Evolutionary conservation across 2,329 filamentous ascomycete genomes (phyloP), one percentile per base, ranked within the genome.

Genomic region (Trichoderma semiorbis): DNA sequence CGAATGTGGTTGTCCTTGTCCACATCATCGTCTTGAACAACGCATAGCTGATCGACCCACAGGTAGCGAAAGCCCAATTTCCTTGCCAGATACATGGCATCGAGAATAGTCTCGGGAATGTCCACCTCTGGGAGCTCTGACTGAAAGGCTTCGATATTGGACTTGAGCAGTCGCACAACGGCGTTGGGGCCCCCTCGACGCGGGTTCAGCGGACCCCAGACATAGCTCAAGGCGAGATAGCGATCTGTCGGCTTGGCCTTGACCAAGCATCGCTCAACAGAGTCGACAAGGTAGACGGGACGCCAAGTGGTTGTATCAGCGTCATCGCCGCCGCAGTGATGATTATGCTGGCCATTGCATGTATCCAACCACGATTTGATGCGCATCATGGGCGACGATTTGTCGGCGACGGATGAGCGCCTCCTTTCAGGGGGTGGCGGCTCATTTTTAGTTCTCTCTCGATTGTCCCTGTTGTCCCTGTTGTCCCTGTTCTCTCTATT

Each of bases 11-110:
- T 77, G 30, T 81, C 80, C 74, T 80, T 80, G 72, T 83, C 81
- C 24, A 76, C 76, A 14, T 78, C 77, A 69, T 85, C 82, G 69
- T 85, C 83, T 74, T 86, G 84, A 6, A 83, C 79, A 70, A 85
- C 83, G 67, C 83, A 85, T 62, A 84, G 77, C 39, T 80, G 78
- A 73, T 86, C 84, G 39, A 86, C 81, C 85, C 84, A 86, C 24
- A 86, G 77, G 70, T 83, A 80, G 3, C 81, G 80, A 26, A 84
- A 78, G 1, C 81, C 81, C 12, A 85, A 77, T 76, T 84, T 84
- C 73, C 79, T 81, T 28, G 82, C 78, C 24, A 85, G 75, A 80
- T 82, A 83, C 73, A 85, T 83, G 72, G 83, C 83, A 72, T 84
- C 83, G n/a, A 80, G 70, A 69, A 84, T 81, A 5, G 83, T 83